phyloP scores from a whole-genome alignment of 108 stramenopile species.

The Fragilaria crotonensis region DNA sequence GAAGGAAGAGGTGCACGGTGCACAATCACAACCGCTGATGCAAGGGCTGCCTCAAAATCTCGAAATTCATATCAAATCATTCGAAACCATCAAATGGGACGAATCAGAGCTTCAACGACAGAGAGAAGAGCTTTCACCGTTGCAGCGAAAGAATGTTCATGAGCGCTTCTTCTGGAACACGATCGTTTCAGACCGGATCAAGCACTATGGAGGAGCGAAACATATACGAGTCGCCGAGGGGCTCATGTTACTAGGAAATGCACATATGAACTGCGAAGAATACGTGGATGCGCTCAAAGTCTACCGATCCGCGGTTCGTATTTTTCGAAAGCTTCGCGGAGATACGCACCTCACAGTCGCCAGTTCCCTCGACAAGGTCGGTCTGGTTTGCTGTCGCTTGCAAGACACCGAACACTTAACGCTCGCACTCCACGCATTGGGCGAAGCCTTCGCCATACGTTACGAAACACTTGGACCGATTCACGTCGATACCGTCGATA shows the following conservation, averaged over 20 bases:
- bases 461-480: constrained; percentile 30
- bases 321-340: constrained; percentile 7
- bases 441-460: constrained; percentile 38
- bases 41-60: not conserved
- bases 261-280: constrained; percentile 4
- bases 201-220: not conserved
- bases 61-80: not conserved
- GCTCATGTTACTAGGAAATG: constrained; percentile 15
- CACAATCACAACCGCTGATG: not conserved
- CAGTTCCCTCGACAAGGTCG: constrained; percentile 17
- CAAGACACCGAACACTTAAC: constrained; percentile 6
- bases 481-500: constrained; percentile 48
- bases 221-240: constrained; percentile 10
- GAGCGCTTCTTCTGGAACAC: constrained; percentile 3
- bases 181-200: not conserved
- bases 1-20: not conserved
- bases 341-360: constrained; percentile 13
- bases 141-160: not conserved
- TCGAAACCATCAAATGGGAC: not conserved
- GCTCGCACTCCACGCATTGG: constrained; percentile 12
- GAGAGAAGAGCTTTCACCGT: not conserved
- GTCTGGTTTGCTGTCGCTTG: constrained; percentile 4
- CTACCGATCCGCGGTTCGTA: constrained; percentile 8
- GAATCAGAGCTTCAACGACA: not conserved
- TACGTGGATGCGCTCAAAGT: constrained; percentile 4